Percentiles rank a stretch among this genome's conserved stretches.
Evolutionary conservation across 257 asterid genomes (phyloP).

Genomic region (Nicotiana attenuata): DNA sequence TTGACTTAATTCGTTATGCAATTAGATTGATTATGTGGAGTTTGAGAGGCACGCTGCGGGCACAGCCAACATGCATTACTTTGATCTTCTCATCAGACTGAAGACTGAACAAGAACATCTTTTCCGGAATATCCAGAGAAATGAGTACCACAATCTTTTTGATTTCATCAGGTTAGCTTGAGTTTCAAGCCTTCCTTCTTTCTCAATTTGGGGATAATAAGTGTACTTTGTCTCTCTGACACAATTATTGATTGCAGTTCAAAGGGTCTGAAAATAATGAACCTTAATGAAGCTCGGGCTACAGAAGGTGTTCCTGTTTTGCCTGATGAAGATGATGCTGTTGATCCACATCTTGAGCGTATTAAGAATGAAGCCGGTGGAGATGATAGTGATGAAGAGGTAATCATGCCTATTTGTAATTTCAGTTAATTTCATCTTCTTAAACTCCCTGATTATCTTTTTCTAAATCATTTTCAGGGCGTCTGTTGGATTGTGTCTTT

Average conservation of each 20-base stretch:
- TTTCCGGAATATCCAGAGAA: slow-evolving; percentile 92
- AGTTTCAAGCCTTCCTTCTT: not conserved
- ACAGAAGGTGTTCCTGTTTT: slow-evolving; percentile 63
- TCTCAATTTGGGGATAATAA: not conserved
- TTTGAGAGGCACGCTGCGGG: slow-evolving; percentile 97
- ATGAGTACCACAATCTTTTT: slow-evolving; percentile 71
- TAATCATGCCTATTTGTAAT: slow-evolving; percentile 8
- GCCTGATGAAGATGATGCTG: slow-evolving; percentile 61
- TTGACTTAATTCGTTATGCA: slow-evolving; percentile 10
- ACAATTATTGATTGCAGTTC: slow-evolving; percentile 40
- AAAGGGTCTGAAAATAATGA: slow-evolving; percentile 78
- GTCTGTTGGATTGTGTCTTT: not conserved
- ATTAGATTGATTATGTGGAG: slow-evolving; percentile 89
- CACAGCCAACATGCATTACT: slow-evolving; percentile 95
- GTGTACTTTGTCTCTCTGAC: not conserved
- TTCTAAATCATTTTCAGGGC: not conserved
- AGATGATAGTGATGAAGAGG: slow-evolving; percentile 85
- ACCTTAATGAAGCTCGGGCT: slow-evolving; percentile 39
- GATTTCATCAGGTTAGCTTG: slow-evolving; percentile 56
- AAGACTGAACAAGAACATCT: slow-evolving; percentile 95
- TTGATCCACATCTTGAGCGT: slow-evolving; percentile 86
- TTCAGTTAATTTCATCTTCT: not conserved
- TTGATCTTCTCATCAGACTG: slow-evolving; percentile 82
- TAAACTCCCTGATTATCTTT: not conserved
- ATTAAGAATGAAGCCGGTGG: slow-evolving; percentile 67